Evolutionary conservation across 2,329 filamentous ascomycete genomes (phyloP).

Genomic region (Penicillium sp.): DNA sequence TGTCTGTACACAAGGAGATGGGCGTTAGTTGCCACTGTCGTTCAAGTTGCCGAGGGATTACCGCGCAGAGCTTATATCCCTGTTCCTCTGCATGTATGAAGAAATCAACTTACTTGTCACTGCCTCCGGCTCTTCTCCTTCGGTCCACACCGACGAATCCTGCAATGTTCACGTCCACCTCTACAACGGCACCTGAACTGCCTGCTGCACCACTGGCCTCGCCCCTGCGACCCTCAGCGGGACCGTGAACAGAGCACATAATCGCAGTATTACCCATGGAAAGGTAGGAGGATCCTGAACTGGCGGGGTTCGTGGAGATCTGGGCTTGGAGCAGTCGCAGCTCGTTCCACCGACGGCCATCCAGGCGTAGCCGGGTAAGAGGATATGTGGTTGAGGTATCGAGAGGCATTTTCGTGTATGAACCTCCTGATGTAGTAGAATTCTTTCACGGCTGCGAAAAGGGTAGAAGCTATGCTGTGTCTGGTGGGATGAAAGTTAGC

Average conservation of each 20-base stretch:
- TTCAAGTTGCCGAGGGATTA: background rate
- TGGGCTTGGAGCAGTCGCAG: conserved; percentile 81
- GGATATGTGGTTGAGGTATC: conserved; percentile 89
- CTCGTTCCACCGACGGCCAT: conserved; percentile 93
- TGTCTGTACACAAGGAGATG: conserved; percentile 51
- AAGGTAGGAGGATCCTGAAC: conserved; percentile 88
- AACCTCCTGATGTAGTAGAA: background rate
- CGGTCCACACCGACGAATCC: conserved; percentile 85
- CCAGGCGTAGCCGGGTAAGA: conserved; percentile 76
- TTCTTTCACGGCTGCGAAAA: background rate
- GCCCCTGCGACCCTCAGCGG: conserved; percentile 61
- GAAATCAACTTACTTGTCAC: conserved; percentile 65
- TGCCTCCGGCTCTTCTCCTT: conserved; percentile 63
- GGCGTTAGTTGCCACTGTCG: background rate
- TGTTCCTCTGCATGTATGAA: background rate
- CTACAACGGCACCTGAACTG: conserved; percentile 60
- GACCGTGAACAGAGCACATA: conserved; percentile 85
- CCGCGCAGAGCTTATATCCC: background rate
- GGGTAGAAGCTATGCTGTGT: background rate
- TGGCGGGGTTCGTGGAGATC: conserved; percentile 85
- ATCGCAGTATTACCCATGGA: conserved; percentile 98
- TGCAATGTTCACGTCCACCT: conserved; percentile 77
- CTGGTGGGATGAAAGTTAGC: conserved; percentile 5
- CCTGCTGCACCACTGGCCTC: conserved; percentile 44
- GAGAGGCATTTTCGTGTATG: conserved; percentile 66